Evolutionary conservation across 257 asterid species (phyloP).

Genomic region (Coffea canephora): DNA sequence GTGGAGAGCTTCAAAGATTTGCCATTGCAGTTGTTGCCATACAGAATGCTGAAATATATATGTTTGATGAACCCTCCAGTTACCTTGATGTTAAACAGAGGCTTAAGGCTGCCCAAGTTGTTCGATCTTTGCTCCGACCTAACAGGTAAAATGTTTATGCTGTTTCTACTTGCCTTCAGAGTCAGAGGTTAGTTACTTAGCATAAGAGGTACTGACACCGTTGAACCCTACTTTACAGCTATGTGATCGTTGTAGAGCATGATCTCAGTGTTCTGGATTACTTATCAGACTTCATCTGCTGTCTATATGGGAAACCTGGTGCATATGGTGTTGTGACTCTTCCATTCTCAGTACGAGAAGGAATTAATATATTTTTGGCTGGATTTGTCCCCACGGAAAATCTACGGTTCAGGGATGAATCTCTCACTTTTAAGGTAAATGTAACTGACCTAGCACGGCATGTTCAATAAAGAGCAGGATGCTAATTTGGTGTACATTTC

Average conservation of each 20-base stretch:
- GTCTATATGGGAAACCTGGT: slow-evolving; percentile 95
- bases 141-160: slow-evolving; percentile 49
- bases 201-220: neutral
- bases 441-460: neutral
- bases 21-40: slow-evolving; percentile 94
- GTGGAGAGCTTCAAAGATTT: slow-evolving; percentile 99
- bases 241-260: slow-evolving; percentile 95
- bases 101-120: slow-evolving; percentile 95
- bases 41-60: slow-evolving; percentile 94
- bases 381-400: slow-evolving; percentile 98
- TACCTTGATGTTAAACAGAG: slow-evolving; percentile 98
- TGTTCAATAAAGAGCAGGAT: slow-evolving; percentile 7
- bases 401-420: slow-evolving; percentile 86
- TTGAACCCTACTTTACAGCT: slow-evolving; percentile 44
- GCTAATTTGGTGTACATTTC: slow-evolving; percentile 11
- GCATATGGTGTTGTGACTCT: slow-evolving; percentile 98
- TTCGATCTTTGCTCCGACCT: slow-evolving; percentile 93
- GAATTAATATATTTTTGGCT: slow-evolving; percentile 88
- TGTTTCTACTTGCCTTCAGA: slow-evolving; percentile 9
- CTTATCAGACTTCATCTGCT: slow-evolving; percentile 94
- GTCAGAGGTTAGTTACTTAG: neutral
- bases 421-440: slow-evolving; percentile 81
- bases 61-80: slow-evolving; percentile 99
- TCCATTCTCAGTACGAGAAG: slow-evolving; percentile 97
- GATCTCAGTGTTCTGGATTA: slow-evolving; percentile 96